Conservation (phyloP, 345 rosid genomes). For the Arabidopsis thaliana region TAIR10.1 NC_003075.7:13922501-13923000, state of each 20-base stretch:
- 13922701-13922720: conserved; percentile 71
- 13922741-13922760: conserved; percentile 50
- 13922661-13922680: conserved; percentile 56
- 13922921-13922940: conserved; percentile 62
- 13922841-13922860: conserved; percentile 50
- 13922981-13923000: conserved; percentile 24
- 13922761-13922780: conserved; percentile 60
- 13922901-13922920: conserved; percentile 32
- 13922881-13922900: conserved; percentile 60
- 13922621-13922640: conserved; percentile 55
- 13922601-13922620: conserved; percentile 21
- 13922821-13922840: conserved; percentile 69
- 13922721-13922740: conserved; percentile 78
- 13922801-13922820: conserved; percentile 6
- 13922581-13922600: conserved; percentile 9
- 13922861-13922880: conserved; percentile 52
- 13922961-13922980: conserved; percentile 62
- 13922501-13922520: conserved; percentile 17
- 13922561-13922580: conserved; percentile 24
- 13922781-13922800: conserved; percentile 61
- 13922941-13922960: conserved; percentile 84
- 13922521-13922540: neutral
- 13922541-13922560: conserved; percentile 21
- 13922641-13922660: conserved; percentile 62
- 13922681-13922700: conserved; percentile 76